Base-by-base conservation (phyloP, 2,329 filamentous ascomycete genomes). In the Pyrenochaeta sp. region DNA sequence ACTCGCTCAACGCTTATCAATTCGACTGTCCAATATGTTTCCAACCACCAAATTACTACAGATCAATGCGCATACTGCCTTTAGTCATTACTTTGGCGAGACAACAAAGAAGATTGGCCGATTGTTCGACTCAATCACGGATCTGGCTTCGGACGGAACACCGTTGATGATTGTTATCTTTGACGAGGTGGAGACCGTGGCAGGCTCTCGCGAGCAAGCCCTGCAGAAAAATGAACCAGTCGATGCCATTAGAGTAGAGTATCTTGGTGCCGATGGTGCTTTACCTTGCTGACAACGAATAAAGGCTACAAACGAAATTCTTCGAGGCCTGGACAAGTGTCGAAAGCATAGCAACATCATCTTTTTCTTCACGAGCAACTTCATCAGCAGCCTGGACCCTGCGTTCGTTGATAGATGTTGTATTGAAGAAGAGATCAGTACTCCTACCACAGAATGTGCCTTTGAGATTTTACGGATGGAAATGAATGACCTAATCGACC, bases 351-450 rank as follows among this genome's bases (percentile, higher is more conserved):
- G 72, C 0, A 83, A 83, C 52, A 73, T 83, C 18, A 60, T 83
- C 21, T 72, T 82, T 6, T 66, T 83, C 29, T 83, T 79, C 61
- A 83, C 82, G 0, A 83, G 77, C 65, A 84, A 83, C 48, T 63
- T 83, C 7, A 66, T 80, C 12, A 67, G 64, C 11, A 76, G 75
- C 7, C 71, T 83, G 66, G 79, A 83, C 52, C 58, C 71, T 4
- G 81, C 81, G 0, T 83, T 83, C 56, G 67, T 82, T 11, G 80
- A 83, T 50, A 75, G 81, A 2, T 76, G 82, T 18, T 79, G 81
- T 55, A 74, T 82, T 51, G 78, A 80, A 51, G 76, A 82, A 51
- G 66, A 71, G 41, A 70, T 83, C 15, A 76, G 76, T 4, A 67
- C 67, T 5, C 76, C 81, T 7, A 75, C 71, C 4, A 55, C 66